These are phyloP conservation scores for Saccharum spontaneum DNA, from an alignment of 176 grass and related monocot species.

Conservation along the genomic window DNA sequence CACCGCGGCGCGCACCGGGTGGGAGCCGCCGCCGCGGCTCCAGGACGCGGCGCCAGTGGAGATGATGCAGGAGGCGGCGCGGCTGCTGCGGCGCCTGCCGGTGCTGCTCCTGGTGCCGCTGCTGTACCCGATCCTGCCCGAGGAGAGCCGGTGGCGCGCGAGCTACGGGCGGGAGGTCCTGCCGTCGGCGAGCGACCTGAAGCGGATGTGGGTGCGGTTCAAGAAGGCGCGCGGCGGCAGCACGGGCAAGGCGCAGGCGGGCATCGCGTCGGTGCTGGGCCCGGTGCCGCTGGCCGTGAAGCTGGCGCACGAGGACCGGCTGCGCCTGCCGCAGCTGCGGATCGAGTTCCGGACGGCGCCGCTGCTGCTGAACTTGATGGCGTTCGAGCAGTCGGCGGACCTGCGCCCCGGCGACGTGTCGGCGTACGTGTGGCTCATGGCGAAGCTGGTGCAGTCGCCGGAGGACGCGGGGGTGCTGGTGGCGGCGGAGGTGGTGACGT, in stretches of 20 bases:
- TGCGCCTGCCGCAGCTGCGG: constrained; percentile 37
- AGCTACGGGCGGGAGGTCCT: constrained; percentile 41
- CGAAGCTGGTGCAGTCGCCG: constrained; percentile 48
- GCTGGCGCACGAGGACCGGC: constrained; percentile 38
- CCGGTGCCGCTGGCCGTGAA: constrained; percentile 47
- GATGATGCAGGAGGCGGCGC: constrained; percentile 11
- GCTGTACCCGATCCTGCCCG: constrained; percentile 49
- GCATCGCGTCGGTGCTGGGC: constrained; percentile 41
- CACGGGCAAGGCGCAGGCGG: not conserved
- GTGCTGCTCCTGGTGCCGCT: constrained; percentile 55
- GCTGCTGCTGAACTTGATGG: constrained; percentile 58
- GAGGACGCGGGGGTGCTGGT: constrained; percentile 44
- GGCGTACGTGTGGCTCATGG: constrained; percentile 56
- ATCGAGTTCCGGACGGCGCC: constrained; percentile 48
- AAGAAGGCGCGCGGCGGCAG: not conserved
- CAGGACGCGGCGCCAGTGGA: constrained; percentile 14
- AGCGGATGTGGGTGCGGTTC: constrained; percentile 52
- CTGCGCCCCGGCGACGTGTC: constrained; percentile 23
- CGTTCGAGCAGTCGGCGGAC: constrained; percentile 41
- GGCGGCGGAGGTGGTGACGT: constrained; percentile 47
- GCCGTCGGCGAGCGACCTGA: constrained; percentile 54
- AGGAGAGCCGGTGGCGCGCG: constrained; percentile 41
- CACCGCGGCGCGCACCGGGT: constrained; percentile 25
- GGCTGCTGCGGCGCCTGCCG: constrained; percentile 36
- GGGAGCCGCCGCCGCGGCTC: constrained; percentile 29